phyloP scores from a whole-genome alignment of 768 basidiomycete species.

The Russula griseocarnosa region DNA sequence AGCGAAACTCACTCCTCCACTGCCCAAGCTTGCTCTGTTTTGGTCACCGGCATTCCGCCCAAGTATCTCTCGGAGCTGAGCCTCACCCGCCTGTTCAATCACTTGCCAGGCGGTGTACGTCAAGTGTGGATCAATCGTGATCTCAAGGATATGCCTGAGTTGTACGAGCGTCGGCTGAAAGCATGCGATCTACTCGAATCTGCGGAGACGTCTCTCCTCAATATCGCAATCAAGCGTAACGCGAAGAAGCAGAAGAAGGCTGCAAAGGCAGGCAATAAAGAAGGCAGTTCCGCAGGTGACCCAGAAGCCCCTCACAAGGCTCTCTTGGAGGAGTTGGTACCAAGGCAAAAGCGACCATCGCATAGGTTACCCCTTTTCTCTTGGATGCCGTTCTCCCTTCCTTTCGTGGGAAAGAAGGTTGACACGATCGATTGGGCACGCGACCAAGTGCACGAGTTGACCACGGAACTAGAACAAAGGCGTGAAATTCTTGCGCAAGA shows the following conservation, averaged over 20 bases:
- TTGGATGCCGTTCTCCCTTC: constrained; percentile 50
- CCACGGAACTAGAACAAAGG: constrained; percentile 28
- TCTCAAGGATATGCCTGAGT: constrained; percentile 79
- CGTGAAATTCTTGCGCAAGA: constrained; percentile 34
- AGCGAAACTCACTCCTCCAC: constrained; percentile 66
- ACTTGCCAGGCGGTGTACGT: constrained; percentile 85
- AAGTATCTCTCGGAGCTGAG: constrained; percentile 70
- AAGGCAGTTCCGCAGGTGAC: constrained; percentile 28
- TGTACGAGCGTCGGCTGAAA: constrained; percentile 69
- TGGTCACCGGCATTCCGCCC: constrained; percentile 84
- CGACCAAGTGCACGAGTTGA: constrained; percentile 57
- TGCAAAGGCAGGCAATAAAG: constrained; percentile 36
- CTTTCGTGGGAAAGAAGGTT: constrained; percentile 79
- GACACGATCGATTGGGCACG: constrained; percentile 92
- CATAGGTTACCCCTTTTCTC: constrained; percentile 61
- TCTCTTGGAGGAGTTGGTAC: constrained; percentile 50
- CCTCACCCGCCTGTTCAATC: constrained; percentile 65
- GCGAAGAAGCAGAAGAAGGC: constrained; percentile 50
- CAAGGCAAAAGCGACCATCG: constrained; percentile 67
- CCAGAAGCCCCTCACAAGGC: constrained; percentile 33
- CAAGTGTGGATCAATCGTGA: constrained; percentile 91
- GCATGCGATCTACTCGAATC: constrained; percentile 80
- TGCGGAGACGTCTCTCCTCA: constrained; percentile 75
- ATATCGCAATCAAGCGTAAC: constrained; percentile 70
- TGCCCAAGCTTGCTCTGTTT: constrained; percentile 84